These are phyloP conservation scores for Cladophialophora immunda DNA, from an alignment of 2,329 filamentous ascomycete genomes.

Conservation along the genomic window DNA sequence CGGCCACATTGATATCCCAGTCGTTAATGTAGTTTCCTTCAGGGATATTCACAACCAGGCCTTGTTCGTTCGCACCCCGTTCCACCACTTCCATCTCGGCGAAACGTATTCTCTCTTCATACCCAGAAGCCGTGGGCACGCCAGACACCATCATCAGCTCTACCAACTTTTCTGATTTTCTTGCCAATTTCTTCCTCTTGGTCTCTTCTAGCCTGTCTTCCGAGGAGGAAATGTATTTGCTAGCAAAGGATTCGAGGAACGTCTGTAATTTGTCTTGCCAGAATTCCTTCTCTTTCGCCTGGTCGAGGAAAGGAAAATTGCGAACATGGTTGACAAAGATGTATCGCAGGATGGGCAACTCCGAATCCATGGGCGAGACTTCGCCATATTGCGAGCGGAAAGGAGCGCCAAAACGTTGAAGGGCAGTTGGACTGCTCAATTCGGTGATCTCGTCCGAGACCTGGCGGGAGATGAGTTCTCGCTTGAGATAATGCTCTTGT, in stretches of 20 bases:
- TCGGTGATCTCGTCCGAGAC: conserved; percentile 90
- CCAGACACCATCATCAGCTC: conserved; percentile 99
- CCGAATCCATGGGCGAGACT: conserved; percentile 90
- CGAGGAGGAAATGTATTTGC: conserved; percentile 95
- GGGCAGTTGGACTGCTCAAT: conserved; percentile 91
- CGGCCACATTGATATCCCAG: conserved; percentile 96
- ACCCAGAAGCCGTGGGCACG: conserved; percentile 92
- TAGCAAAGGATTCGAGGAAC: conserved; percentile 96
- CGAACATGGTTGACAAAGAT: conserved; percentile 98
- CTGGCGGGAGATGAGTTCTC: conserved; percentile 90
- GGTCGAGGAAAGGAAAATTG: conserved; percentile 96
- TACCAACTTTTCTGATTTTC: conserved; percentile 93
- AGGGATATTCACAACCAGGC: conserved; percentile 83
- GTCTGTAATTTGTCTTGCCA: conserved; percentile 98
- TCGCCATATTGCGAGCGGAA: conserved; percentile 94
- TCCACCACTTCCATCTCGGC: conserved; percentile 97
- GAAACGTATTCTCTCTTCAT: conserved; percentile 96
- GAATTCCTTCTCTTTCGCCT: conserved; percentile 97
- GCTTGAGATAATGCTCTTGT: conserved; percentile 98
- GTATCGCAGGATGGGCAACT: conserved; percentile 90
- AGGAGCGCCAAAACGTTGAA: conserved; percentile 93
- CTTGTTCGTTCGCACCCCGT: conserved; percentile 88
- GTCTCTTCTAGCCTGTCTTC: conserved; percentile 96
- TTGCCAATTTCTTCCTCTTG: conserved; percentile 88
- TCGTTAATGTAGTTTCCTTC: conserved; percentile 93